Evolutionary conservation across 495 filamentous ascomycete species (phyloP).

Genomic region (Alectoria sarmentosa): DNA sequence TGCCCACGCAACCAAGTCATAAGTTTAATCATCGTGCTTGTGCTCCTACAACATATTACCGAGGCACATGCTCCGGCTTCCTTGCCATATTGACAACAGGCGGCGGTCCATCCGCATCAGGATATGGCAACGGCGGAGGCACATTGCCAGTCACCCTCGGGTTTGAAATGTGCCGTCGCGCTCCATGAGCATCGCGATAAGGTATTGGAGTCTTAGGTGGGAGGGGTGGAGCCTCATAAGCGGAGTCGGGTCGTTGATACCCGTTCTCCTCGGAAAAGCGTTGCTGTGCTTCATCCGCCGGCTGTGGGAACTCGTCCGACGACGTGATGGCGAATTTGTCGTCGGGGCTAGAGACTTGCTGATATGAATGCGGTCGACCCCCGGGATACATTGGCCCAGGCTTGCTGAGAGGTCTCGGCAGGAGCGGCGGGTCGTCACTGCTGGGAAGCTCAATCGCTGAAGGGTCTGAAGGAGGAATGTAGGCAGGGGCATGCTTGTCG

Average conservation of each 20-base stretch:
- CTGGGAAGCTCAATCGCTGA: slow-evolving; percentile 59
- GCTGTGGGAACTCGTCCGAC: slow-evolving; percentile 50
- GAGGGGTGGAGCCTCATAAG: slow-evolving; percentile 59
- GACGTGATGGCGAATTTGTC: slow-evolving; percentile 58
- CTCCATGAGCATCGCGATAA: slow-evolving; percentile 36
- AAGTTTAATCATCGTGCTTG: neutral
- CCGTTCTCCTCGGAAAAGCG: slow-evolving; percentile 39
- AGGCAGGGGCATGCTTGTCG: slow-evolving; percentile 24
- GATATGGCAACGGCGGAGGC: slow-evolving; percentile 58
- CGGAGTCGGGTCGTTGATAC: slow-evolving; percentile 27
- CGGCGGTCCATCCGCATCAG: slow-evolving; percentile 71
- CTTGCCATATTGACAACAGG: slow-evolving; percentile 75
- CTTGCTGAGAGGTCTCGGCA: slow-evolving; percentile 29
- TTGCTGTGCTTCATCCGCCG: slow-evolving; percentile 23
- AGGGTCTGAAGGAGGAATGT: slow-evolving; percentile 37
- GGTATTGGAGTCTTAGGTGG: slow-evolving; percentile 80
- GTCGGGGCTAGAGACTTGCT: slow-evolving; percentile 29
- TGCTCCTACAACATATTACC: neutral
- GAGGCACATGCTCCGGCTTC: slow-evolving; percentile 66
- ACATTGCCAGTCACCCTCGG: slow-evolving; percentile 30
- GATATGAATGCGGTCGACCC: slow-evolving; percentile 25
- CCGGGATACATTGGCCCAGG: slow-evolving; percentile 26
- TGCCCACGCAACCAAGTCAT: slow-evolving; percentile 7
- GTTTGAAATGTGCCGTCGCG: slow-evolving; percentile 32
- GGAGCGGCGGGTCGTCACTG: slow-evolving; percentile 42